phyloP scores from a whole-genome alignment of 2,329 filamentous ascomycete genomes.

The Teratosphaeria gauchensis region DNA sequence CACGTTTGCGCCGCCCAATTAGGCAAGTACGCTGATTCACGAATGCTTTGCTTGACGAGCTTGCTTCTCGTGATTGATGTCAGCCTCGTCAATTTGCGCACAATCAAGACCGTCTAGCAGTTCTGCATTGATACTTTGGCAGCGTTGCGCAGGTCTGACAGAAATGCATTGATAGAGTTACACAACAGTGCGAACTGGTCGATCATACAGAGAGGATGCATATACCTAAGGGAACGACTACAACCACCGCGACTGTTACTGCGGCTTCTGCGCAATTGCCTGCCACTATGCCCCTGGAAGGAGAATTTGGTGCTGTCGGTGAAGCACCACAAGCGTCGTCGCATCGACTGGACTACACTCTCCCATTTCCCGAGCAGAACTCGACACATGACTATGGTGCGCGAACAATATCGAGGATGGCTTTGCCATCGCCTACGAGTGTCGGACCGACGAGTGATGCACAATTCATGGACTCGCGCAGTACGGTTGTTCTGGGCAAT shows the following conservation, averaged over 20 bases:
- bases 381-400: neutral
- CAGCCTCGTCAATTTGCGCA: no score
- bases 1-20: neutral
- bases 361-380: neutral
- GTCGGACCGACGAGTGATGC: neutral
- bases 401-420: neutral
- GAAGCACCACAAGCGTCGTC: neutral
- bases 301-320: neutral
- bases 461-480: neutral
- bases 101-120: no score
- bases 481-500: neutral
- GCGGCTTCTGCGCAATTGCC: neutral
- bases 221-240: neutral
- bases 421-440: neutral
- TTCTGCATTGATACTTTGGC: no score
- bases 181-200: neutral
- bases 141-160: neutral
- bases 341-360: neutral
- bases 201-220: neutral
- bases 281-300: neutral
- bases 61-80: neutral
- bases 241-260: neutral
- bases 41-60: neutral
- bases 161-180: neutral
- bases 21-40: neutral